Conservation (phyloP, 2,329 filamentous ascomycete species). For the Pleurostoma richardsiae region DNA sequence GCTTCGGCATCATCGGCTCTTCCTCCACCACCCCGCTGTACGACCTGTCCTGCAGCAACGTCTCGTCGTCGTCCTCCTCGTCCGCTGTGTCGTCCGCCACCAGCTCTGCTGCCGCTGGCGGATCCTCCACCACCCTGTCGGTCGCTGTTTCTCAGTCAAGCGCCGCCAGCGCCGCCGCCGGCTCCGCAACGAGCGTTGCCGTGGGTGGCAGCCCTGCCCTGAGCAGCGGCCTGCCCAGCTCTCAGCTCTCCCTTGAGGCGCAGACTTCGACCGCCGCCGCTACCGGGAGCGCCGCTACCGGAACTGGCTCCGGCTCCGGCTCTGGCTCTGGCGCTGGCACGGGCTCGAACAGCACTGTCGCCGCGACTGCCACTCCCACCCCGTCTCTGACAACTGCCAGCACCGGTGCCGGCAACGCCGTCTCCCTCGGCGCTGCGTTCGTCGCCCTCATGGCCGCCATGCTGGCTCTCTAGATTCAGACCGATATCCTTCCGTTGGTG, state of each 20-base stretch:
- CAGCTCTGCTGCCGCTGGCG: conserved; percentile 1
- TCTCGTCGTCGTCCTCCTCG: conserved; percentile 13
- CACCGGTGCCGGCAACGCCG: conserved; percentile 12
- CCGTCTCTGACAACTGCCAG: conserved; percentile 11
- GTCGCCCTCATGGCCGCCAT: conserved; percentile 22
- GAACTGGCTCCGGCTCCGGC: conserved; percentile 15
- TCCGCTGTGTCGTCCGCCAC: neutral
- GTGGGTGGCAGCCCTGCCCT: conserved; percentile 2
- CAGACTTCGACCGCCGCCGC: conserved; percentile 5
- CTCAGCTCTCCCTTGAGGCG: conserved; percentile 16
- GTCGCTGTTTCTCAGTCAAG: neutral
- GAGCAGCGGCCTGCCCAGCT: conserved; percentile 16
- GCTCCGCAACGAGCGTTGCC: neutral
- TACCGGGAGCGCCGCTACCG: conserved; percentile 5
- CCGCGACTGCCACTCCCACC: conserved; percentile 12
- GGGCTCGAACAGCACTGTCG: conserved; percentile 13
- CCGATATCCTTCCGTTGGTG: neutral
- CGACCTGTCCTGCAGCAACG: conserved; percentile 54
- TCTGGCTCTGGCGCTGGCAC: conserved; percentile 20
- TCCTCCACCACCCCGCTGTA: conserved; percentile 50
- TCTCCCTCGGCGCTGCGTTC: conserved; percentile 22
- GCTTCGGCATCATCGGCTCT: conserved; percentile 64
- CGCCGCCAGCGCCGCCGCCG: neutral
- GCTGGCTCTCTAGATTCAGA: conserved; percentile 21
- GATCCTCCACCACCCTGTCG: neutral